These are phyloP conservation scores for Trichoderma koningii DNA, from an alignment of 2,329 filamentous ascomycete species.

Conservation along the genomic window DNA sequence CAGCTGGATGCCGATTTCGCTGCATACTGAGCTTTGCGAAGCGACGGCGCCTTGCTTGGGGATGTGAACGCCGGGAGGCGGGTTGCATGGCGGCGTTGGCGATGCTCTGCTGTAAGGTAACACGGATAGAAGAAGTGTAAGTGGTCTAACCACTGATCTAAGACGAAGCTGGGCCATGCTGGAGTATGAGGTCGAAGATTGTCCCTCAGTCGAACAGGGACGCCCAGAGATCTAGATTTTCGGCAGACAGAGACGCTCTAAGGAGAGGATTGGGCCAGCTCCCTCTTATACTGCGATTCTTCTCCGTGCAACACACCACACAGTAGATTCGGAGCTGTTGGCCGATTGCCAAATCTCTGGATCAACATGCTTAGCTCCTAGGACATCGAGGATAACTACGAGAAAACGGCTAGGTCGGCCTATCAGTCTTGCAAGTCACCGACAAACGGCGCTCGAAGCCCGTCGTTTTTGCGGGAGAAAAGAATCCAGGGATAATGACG, in stretches of 20 bases:
- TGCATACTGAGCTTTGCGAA: slow-evolving; percentile 61
- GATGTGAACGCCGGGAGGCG: slow-evolving; percentile 13
- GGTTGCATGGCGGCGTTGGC: slow-evolving; percentile 7
- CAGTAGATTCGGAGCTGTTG: background rate
- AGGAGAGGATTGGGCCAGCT: background rate
- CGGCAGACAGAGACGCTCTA: background rate
- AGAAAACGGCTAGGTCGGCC: background rate
- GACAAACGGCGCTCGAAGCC: slow-evolving; percentile 4
- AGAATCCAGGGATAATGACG: background rate
- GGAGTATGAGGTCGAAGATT: background rate
- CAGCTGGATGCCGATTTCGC: slow-evolving; percentile 58
- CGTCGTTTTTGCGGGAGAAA: background rate
- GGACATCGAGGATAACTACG: background rate
- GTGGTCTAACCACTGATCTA: slow-evolving; percentile 3
- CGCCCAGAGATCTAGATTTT: no score
- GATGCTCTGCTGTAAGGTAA: slow-evolving; percentile 11
- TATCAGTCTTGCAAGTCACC: background rate
- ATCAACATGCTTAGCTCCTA: background rate
- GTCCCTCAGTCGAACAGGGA: no score
- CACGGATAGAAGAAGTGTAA: background rate
- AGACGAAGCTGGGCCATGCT: slow-evolving; percentile 18
- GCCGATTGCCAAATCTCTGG: background rate
- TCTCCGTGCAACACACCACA: background rate
- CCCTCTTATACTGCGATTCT: background rate
- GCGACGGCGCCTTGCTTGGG: slow-evolving; percentile 58